Conservation (phyloP, 2,329 filamentous ascomycete genomes). For the Monosporascus sp. region DNA sequence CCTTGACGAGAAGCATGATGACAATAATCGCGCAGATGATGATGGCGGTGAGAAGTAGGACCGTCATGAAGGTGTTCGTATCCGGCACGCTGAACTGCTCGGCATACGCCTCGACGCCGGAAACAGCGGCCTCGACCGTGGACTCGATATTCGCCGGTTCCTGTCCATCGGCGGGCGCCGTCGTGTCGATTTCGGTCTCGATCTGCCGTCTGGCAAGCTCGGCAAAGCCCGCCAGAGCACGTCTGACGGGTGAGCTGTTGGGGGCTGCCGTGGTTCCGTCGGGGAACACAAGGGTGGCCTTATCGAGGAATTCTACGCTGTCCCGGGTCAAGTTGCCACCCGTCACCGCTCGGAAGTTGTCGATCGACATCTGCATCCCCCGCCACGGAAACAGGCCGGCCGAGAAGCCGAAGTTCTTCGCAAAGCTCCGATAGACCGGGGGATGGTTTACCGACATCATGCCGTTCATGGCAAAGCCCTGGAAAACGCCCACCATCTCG, state of each 20-base stretch:
- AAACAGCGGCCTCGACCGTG: conserved; percentile 49
- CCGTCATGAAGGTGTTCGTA: conserved; percentile 93
- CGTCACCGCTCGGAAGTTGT: conserved; percentile 72
- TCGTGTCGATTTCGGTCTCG: conserved; percentile 39
- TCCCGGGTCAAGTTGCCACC: conserved; percentile 83
- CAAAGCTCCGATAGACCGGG: conserved; percentile 79
- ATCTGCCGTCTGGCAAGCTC: conserved; percentile 50
- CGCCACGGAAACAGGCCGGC: conserved; percentile 79
- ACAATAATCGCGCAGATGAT: conserved; percentile 79
- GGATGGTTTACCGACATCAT: conserved; percentile 93
- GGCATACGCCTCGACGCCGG: conserved; percentile 76
- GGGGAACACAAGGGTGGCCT: conserved; percentile 68
- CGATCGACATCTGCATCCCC: conserved; percentile 75
- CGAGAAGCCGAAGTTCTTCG: conserved; percentile 91
- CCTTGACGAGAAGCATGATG: conserved; percentile 82
- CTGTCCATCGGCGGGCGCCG: conserved; percentile 22
- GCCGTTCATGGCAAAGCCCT: conserved; percentile 89
- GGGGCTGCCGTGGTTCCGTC: conserved; percentile 49
- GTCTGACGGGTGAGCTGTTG: conserved; percentile 44
- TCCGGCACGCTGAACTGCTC: conserved; percentile 79
- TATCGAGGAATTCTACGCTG: conserved; percentile 69
- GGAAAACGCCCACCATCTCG: conserved; percentile 85
- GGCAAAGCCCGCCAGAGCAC: conserved; percentile 44
- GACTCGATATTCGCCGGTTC: conserved; percentile 17
- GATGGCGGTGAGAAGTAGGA: conserved; percentile 83